A percentile compares a stretch with the other conserved stretches of the same genome.
These are phyloP conservation scores for Polymyxa betae DNA, from an alignment of 208 protist genomes.

Conservation along the genomic window DNA sequence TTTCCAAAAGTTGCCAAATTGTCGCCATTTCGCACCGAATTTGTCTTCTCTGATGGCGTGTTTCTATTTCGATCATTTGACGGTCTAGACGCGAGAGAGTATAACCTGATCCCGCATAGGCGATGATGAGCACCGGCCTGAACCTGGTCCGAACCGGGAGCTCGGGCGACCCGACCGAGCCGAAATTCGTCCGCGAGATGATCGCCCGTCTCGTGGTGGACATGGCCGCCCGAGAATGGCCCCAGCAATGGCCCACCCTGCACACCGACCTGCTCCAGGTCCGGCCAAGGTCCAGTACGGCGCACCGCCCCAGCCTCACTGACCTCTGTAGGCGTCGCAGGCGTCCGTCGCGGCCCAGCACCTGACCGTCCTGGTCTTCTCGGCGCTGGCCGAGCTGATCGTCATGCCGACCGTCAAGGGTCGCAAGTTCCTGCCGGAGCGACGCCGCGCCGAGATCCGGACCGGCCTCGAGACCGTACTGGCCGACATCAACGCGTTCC, in stretches of 20 bases:
- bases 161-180: neutral
- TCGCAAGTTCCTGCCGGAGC: neutral
- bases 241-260: slow-evolving; percentile 28
- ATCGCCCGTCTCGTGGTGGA: neutral
- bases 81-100: too few species aligned
- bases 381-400: slow-evolving; percentile 23
- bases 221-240: slow-evolving; percentile 13
- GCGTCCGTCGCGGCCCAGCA: neutral
- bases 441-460: neutral
- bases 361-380: neutral
- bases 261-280: slow-evolving; percentile 16
- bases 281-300: neutral
- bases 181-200: slow-evolving; percentile 7
- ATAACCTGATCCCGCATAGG: too few species aligned
- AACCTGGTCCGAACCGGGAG: neutral
- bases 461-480: neutral
- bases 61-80: too few species aligned
- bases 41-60: too few species aligned
- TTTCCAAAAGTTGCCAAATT: neutral
- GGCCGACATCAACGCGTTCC: neutral
- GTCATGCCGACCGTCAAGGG: neutral
- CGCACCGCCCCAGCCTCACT: neutral
- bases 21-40: neutral
- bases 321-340: neutral
- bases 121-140: neutral